Evolutionary conservation across 169 alveolate genomes (phyloP).

Genomic region (Plasmodium adleri): DNA sequence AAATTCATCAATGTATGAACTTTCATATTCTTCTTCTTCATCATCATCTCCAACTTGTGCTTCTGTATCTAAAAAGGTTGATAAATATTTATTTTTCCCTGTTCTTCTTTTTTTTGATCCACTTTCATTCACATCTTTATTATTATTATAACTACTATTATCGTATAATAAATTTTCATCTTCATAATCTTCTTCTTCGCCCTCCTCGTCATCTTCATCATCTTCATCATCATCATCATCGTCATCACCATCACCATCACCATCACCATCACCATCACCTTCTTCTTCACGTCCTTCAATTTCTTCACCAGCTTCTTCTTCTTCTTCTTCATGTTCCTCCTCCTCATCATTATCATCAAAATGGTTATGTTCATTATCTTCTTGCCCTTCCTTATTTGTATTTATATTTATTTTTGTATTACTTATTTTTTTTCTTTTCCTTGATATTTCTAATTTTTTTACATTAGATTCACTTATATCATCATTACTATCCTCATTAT

Average conservation of each 20-base stretch:
- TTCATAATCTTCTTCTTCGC: constrained; percentile 9
- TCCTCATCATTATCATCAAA: neutral
- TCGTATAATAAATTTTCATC: constrained; percentile 4
- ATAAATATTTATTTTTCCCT: constrained; percentile 76
- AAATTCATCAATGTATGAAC: constrained; percentile 86
- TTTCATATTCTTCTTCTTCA: constrained; percentile 90
- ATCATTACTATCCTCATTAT: constrained; percentile 1
- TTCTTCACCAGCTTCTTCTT: neutral
- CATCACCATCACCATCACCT: neutral
- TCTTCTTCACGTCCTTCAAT: constrained; percentile 43
- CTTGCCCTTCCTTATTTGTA: neutral
- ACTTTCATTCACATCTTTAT: neutral
- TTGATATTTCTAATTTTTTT: neutral
- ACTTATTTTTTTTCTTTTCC: neutral
- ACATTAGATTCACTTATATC: constrained; percentile 4
- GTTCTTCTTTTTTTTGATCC: constrained; percentile 23
- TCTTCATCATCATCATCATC: neutral
- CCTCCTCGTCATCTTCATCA: neutral
- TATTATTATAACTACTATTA: neutral
- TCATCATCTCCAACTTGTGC: constrained; percentile 87
- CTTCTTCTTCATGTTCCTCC: neutral
- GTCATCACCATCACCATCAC: neutral
- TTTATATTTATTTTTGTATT: neutral
- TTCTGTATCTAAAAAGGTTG: constrained; percentile 90
- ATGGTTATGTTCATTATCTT: neutral